Conservation (phyloP, 164 flowering plant species). For the Chloranthus sessilifolius region DNA sequence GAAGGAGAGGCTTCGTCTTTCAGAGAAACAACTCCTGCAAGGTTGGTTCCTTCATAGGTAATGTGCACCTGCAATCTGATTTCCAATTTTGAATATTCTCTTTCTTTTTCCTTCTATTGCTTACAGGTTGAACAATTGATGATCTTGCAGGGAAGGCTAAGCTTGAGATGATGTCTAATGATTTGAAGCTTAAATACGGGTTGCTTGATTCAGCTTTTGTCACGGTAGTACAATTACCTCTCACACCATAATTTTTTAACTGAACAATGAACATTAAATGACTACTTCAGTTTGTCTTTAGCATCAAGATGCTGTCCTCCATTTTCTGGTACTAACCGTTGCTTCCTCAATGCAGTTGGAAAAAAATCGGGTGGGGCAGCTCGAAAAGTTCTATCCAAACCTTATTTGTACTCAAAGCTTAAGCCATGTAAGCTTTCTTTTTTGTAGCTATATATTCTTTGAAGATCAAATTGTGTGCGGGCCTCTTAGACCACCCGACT, state of each 20-base stretch:
- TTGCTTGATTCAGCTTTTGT: conserved; percentile 66
- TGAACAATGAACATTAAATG: not conserved
- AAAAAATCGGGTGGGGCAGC: conserved; percentile 63
- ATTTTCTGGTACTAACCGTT: conserved; percentile 2
- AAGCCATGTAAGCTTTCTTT: conserved; percentile 64
- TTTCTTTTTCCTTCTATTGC: not conserved
- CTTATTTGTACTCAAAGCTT: conserved; percentile 77
- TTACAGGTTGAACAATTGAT: conserved; percentile 7
- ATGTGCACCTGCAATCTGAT: conserved; percentile 5
- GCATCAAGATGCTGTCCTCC: not conserved
- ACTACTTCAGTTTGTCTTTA: not conserved
- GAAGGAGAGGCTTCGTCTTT: conserved; percentile 62
- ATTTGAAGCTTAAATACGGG: conserved; percentile 56
- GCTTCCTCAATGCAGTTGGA: conserved; percentile 52
- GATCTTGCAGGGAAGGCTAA: conserved; percentile 56
- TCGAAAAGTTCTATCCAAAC: conserved; percentile 84
- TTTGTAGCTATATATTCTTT: not conserved
- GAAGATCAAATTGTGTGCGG: not conserved
- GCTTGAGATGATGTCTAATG: conserved; percentile 53
- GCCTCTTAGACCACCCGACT: too few species aligned
- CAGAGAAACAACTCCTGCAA: conserved; percentile 51
- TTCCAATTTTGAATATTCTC: not conserved
- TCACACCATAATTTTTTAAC: conserved; percentile 2
- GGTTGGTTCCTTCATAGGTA: conserved; percentile 39
- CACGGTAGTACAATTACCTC: conserved; percentile 33